These are phyloP conservation scores for Sugiyamaella smithiae DNA, from an alignment of 805 yeast species.

Conservation along the genomic window DNA sequence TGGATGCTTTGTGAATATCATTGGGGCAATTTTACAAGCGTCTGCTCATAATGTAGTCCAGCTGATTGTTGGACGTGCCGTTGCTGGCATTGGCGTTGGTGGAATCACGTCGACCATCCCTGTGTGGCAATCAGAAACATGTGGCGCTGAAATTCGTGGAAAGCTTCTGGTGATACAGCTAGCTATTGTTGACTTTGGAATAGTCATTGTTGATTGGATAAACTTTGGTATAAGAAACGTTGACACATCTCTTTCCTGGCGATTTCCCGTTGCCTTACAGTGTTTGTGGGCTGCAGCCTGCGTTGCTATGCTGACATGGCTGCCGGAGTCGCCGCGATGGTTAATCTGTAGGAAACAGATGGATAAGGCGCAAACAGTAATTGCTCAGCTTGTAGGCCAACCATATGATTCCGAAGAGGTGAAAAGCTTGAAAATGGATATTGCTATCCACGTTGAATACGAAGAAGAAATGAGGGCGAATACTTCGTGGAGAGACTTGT, in stretches of 20 bases:
- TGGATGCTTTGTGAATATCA: conserved; percentile 53
- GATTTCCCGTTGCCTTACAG: conserved; percentile 69
- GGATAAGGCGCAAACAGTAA: conserved; percentile 10
- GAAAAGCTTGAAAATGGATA: neutral
- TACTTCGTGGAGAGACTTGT: conserved; percentile 7
- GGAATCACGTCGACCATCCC: conserved; percentile 49
- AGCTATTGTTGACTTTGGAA: conserved; percentile 64
- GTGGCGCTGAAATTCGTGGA: conserved; percentile 57
- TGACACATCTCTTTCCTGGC: conserved; percentile 41
- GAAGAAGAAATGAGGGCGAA: conserved; percentile 8
- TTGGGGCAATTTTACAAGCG: conserved; percentile 60
- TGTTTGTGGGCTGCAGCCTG: conserved; percentile 52
- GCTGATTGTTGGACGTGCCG: conserved; percentile 62
- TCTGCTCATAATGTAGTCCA: conserved; percentile 61
- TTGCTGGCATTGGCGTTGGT: conserved; percentile 35
- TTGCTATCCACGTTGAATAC: conserved; percentile 11
- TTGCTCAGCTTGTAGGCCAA: neutral
- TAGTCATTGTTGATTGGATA: conserved; percentile 68
- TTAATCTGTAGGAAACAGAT: conserved; percentile 54
- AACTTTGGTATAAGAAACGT: conserved; percentile 56
- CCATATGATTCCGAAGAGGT: conserved; percentile 9
- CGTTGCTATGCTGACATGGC: conserved; percentile 49
- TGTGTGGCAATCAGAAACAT: conserved; percentile 69
- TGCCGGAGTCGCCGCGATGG: conserved; percentile 85
- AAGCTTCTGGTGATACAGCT: conserved; percentile 68